Evolutionary conservation across 345 rosid species (phyloP).

Genomic region (Heritiera littoralis): DNA sequence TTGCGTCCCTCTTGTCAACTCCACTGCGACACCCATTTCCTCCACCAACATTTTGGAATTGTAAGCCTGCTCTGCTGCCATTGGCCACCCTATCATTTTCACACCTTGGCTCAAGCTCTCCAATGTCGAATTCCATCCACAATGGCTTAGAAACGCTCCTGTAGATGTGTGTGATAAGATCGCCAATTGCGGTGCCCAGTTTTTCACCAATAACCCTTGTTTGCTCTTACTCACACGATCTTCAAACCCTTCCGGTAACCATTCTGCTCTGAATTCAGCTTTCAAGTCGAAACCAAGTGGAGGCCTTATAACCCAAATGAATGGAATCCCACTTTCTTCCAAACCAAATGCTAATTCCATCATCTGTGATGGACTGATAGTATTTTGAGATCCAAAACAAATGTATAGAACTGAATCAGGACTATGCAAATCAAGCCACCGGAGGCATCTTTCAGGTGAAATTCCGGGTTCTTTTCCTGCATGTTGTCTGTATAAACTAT

Average conservation of each 20-base stretch:
- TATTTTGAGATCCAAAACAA: constrained; percentile 58
- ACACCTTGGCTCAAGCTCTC: constrained; percentile 62
- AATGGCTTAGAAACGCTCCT: constrained; percentile 51
- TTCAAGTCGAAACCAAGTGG: constrained; percentile 43
- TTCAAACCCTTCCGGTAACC: constrained; percentile 54
- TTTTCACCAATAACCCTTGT: constrained; percentile 41
- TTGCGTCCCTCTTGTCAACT: constrained; percentile 44
- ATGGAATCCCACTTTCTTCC: constrained; percentile 40
- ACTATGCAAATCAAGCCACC: constrained; percentile 39
- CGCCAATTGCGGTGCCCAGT: constrained; percentile 60
- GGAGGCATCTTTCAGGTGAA: constrained; percentile 33
- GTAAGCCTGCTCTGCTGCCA: constrained; percentile 51
- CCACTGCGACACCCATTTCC: constrained; percentile 52
- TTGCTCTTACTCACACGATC: constrained; percentile 23
- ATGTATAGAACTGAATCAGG: constrained; percentile 44
- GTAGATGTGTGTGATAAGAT: constrained; percentile 47
- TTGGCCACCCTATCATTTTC: constrained; percentile 58
- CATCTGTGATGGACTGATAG: constrained; percentile 41
- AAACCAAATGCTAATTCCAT: constrained; percentile 48
- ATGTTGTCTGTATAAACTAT: constrained; percentile 6
- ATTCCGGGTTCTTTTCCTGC: constrained; percentile 35
- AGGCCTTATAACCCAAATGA: constrained; percentile 60
- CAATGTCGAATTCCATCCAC: constrained; percentile 59
- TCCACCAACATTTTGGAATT: constrained; percentile 54
- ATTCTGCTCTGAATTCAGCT: constrained; percentile 40